Base-by-base conservation (phyloP, 495 filamentous ascomycete species). In the Margaritispora aquatica region DNA sequence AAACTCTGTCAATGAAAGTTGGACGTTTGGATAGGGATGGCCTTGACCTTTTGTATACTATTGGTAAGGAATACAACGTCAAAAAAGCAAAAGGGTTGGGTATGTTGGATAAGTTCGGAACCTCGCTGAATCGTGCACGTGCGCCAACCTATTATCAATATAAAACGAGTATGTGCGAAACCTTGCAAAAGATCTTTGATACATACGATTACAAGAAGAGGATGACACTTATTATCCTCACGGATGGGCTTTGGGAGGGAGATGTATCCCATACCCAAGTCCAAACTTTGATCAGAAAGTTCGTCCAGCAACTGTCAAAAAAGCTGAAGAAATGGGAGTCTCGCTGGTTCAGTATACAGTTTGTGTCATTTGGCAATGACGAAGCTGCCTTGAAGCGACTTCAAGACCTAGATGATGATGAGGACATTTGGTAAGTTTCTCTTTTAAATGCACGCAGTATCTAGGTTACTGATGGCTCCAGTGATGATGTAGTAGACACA, bases 351-450 rank as follows among this genome's bases (percentile, higher is more conserved):
- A 71, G 62, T 41, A 65, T 71, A 20, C 62, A 70, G 46, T 73
- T 73, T 54, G 61, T 73, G 10, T 62, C 63, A 24, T 73, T 73
- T 53, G 71, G 71, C 11, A 20, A 68, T 34, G 61, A 73, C 48
- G 41, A 57, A 8, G 54, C 63, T 29, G 70, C 66, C 1, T 57
- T 31, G 0, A 49, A 61, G n/a, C 34, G 68, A 26, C 66, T 74
- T 22, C 59, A 62, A 27, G 55, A 60, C 15, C 57, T 75, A 10
- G 72, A 74, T 55, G 63, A 71, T 31, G 51, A 71, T 1, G 41
- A 71, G 55, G 52, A 60, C 46, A 38, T 54, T 13, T 19, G 51
- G 2, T 62, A 47, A 26, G 51, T 26, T 59, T 66, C 19, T 4
- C 20, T 50, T 23, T 50, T 3, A 23, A 24, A 17, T 8, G n/a